Percentiles rank a stretch among this genome's conserved stretches.
Evolutionary conservation across 2,329 filamentous ascomycete genomes (phyloP).

Genomic region (Stenocarpella maydis): DNA sequence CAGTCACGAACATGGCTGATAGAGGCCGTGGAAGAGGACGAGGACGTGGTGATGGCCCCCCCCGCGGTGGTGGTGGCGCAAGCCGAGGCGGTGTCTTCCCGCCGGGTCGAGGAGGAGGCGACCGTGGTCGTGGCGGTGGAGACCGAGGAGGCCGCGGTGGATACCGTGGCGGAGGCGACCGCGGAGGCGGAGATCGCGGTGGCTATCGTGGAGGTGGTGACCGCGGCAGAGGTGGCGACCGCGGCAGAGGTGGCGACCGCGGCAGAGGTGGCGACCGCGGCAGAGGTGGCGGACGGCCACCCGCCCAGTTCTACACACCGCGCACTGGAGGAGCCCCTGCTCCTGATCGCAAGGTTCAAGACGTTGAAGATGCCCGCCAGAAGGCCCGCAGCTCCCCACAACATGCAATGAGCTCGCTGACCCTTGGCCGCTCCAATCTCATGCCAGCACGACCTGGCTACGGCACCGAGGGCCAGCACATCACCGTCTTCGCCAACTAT

Average conservation of each 20-base stretch:
- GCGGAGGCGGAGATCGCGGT: slow-evolving; percentile 13
- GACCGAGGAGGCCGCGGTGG: slow-evolving; percentile 20
- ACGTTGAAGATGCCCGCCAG: slow-evolving; percentile 32
- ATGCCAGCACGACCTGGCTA: slow-evolving; percentile 38
- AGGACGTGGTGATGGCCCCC: not conserved
- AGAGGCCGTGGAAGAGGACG: slow-evolving; percentile 4
- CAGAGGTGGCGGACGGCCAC: slow-evolving; percentile 24
- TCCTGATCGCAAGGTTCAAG: slow-evolving; percentile 14
- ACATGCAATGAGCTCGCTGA: not conserved
- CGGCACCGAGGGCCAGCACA: slow-evolving; percentile 35
- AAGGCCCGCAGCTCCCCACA: slow-evolving; percentile 20
- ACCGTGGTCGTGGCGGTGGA: slow-evolving; percentile 6
- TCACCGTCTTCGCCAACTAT: slow-evolving; percentile 42
- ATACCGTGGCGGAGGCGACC: slow-evolving; percentile 14
- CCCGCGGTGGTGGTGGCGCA: slow-evolving; percentile 3
- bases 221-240: not conserved
- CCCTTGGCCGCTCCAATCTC: not conserved
- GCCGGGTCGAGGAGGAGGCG: slow-evolving; percentile 6
- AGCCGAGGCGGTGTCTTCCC: slow-evolving; percentile 9
- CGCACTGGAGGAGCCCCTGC: not conserved
- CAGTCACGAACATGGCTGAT: not conserved
- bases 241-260: slow-evolving; percentile 13
- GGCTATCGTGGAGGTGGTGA: not conserved
- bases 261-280: slow-evolving; percentile 15
- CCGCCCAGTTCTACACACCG: slow-evolving; percentile 21